Conservation (phyloP, 129 eudicot species). For the Escallonia rubra region DNA sequence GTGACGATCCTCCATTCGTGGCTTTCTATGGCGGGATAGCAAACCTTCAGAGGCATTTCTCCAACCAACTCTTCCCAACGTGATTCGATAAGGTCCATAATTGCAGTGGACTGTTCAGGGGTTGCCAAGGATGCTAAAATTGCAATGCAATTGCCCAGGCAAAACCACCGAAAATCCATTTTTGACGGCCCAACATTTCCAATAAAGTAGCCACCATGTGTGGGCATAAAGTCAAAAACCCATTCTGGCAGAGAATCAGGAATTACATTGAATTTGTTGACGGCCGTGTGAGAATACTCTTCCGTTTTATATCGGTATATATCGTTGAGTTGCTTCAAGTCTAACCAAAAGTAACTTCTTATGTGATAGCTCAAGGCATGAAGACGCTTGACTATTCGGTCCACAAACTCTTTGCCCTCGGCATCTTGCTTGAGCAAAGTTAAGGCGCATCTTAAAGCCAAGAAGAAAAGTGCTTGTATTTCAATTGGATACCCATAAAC, state of each 20-base stretch:
- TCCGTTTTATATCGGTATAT: slow-evolving; percentile 91
- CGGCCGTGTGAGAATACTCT: slow-evolving; percentile 93
- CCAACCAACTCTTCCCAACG: slow-evolving; percentile 96
- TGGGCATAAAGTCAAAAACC: slow-evolving; percentile 95
- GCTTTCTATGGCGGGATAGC: slow-evolving; percentile 90
- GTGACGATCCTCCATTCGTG: slow-evolving; percentile 94
- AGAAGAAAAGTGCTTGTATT: slow-evolving; percentile 92
- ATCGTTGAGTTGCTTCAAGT: slow-evolving; percentile 83
- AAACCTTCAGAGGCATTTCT: slow-evolving; percentile 90
- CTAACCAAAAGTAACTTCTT: slow-evolving; percentile 93
- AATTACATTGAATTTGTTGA: slow-evolving; percentile 89
- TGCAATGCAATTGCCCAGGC: slow-evolving; percentile 90
- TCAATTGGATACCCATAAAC: slow-evolving; percentile 96
- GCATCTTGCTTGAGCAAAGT: slow-evolving; percentile 69
- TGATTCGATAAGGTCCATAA: slow-evolving; percentile 91
- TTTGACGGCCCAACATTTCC: slow-evolving; percentile 95
- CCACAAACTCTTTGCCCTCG: slow-evolving; percentile 76
- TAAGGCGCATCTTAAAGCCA: slow-evolving; percentile 90
- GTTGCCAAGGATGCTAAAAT: slow-evolving; percentile 90
- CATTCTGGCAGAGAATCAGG: slow-evolving; percentile 98
- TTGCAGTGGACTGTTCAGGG: slow-evolving; percentile 71
- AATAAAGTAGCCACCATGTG: slow-evolving; percentile 79
- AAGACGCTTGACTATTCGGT: slow-evolving; percentile 76
- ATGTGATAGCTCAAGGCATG: slow-evolving; percentile 93
- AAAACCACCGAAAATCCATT: slow-evolving; percentile 98